phyloP scores from a whole-genome alignment of 352 stramenopile species.

The Nothophytophthora sp. region DNA sequence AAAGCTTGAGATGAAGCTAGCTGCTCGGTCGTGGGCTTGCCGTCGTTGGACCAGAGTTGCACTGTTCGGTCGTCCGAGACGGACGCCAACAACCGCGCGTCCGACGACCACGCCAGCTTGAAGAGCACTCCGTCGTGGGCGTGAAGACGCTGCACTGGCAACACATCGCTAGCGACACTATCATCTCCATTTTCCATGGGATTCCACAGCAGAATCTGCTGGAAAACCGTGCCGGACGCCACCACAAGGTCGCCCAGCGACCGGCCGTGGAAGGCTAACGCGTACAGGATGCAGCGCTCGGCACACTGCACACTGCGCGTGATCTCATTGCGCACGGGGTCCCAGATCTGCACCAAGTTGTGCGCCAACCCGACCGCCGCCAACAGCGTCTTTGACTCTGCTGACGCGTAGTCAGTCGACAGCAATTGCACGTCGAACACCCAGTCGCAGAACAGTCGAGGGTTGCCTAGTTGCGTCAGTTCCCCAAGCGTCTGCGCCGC shows the following conservation, averaged over 20 bases:
- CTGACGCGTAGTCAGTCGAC: conserved; percentile 20
- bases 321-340: conserved; percentile 37
- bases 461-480: conserved; percentile 38
- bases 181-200: conserved; percentile 24
- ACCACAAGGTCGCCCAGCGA: conserved; percentile 57
- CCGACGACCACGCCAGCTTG: conserved; percentile 74
- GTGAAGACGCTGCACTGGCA: conserved; percentile 64
- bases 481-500: conserved; percentile 10
- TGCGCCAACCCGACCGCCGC: conserved; percentile 78
- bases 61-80: conserved; percentile 87
- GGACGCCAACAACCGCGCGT: conserved; percentile 69
- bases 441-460: conserved; percentile 81
- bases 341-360: conserved; percentile 87
- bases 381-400: conserved; percentile 20
- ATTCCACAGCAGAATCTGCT: conserved; percentile 86
- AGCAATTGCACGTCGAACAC: conserved; percentile 82
- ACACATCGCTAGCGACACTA: conserved; percentile 14
- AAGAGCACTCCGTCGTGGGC: conserved; percentile 87
- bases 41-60: conserved; percentile 73
- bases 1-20: conserved; percentile 4
- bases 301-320: conserved; percentile 66
- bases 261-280: conserved; percentile 78
- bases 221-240: conserved; percentile 84
- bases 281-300: conserved; percentile 84
- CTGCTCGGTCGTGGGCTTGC: conserved; percentile 5